Conservation (phyloP, 306 rosid genomes). For the Quercus aquifolioides region DNA sequence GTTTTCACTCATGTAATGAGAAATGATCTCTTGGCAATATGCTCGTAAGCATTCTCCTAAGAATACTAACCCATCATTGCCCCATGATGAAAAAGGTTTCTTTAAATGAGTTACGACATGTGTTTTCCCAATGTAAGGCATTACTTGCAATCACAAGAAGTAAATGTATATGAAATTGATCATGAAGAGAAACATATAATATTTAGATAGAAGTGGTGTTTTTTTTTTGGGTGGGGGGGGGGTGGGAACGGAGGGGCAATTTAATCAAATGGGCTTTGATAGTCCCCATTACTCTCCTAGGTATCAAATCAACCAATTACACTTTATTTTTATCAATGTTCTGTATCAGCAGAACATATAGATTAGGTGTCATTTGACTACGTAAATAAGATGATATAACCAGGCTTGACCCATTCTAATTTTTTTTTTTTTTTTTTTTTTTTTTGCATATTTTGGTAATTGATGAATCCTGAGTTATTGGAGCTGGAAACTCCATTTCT, state of each 20-base stretch:
- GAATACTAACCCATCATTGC: background rate
- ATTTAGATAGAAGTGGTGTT: too few relatives aligned
- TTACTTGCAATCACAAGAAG: too few relatives aligned
- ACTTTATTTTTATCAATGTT: background rate
- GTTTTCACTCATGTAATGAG: background rate
- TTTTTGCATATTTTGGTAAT: background rate
- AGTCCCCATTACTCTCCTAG: too few relatives aligned
- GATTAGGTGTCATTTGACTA: background rate
- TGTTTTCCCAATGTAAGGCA: too few relatives aligned
- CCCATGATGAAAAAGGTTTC: background rate
- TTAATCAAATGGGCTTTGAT: too few relatives aligned
- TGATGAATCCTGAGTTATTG: background rate
- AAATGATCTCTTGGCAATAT: background rate
- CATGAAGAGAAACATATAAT: too few relatives aligned
- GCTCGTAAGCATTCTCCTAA: background rate
- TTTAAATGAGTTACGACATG: too few relatives aligned
- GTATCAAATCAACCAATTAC: too few relatives aligned
- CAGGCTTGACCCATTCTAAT: background rate
- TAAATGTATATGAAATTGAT: too few relatives aligned
- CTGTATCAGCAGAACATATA: background rate
- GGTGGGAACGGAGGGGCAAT: too few relatives aligned
- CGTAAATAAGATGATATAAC: background rate
- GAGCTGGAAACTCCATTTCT: too few relatives aligned
- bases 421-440: too few relatives aligned
- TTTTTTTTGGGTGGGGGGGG: background rate